Conservation (phyloP, 2,329 filamentous ascomycete genomes). For the Venturiaceae sp. region DNA sequence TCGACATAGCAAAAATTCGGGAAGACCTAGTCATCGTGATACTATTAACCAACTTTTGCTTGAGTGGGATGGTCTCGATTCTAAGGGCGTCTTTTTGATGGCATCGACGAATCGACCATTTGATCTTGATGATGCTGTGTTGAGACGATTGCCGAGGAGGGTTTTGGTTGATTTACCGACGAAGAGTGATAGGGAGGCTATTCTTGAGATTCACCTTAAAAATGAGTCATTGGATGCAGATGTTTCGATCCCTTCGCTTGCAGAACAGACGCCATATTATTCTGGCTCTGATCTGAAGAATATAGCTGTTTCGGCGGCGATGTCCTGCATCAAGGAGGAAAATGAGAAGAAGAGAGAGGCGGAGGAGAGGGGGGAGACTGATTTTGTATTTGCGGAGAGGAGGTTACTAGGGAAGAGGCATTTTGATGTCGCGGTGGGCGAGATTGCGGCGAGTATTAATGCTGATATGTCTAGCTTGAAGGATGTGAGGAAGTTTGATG, state of each 20-base stretch:
- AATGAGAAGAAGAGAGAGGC: conserved; percentile 29
- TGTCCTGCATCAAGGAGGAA: conserved; percentile 71
- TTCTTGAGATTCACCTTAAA: conserved; percentile 61
- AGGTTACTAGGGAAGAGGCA: conserved; percentile 58
- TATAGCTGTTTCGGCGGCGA: conserved; percentile 66
- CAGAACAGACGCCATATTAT: conserved; percentile 63
- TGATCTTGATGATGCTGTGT: conserved; percentile 81
- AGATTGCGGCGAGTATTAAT: conserved; percentile 85
- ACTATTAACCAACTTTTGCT: conserved; percentile 94
- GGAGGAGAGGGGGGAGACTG: conserved; percentile 18
- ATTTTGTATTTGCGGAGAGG: conserved; percentile 57
- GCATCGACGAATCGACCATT: conserved; percentile 94
- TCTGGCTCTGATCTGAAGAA: conserved; percentile 81
- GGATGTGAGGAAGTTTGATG: conserved; percentile 89
- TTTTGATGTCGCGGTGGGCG: conserved; percentile 75
- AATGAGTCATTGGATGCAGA: conserved; percentile 53
- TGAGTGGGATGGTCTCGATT: conserved; percentile 91
- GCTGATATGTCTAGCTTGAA: conserved; percentile 85
- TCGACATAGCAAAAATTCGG: conserved; percentile 23
- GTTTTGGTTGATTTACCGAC: conserved; percentile 66
- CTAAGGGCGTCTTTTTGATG: conserved; percentile 78
- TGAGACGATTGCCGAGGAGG: conserved; percentile 64
- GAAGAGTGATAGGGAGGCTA: conserved; percentile 54
- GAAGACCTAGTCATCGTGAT: conserved; percentile 60
- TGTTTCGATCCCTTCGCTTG: conserved; percentile 54